Percentiles rank a stretch among this genome's conserved stretches.
Evolutionary conservation across 495 filamentous ascomycete species (phyloP).

Genomic region (Aspergillus cristatus): DNA sequence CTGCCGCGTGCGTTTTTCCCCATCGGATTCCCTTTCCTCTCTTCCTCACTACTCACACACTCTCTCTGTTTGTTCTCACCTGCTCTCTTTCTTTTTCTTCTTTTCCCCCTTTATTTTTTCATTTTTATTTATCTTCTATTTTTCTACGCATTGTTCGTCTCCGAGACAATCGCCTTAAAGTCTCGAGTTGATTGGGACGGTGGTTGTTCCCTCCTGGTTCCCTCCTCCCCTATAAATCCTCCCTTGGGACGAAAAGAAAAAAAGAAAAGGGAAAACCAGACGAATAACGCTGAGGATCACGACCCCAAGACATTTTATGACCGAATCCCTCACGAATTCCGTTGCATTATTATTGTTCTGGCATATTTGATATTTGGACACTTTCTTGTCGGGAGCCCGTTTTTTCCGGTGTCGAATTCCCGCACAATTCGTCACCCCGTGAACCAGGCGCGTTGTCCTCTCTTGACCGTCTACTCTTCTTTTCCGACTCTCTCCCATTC

Average conservation of each 20-base stretch:
- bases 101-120: conserved; percentile 1
- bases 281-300: conserved; percentile 19
- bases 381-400: conserved; percentile 11
- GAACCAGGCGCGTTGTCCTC: conserved; percentile 1
- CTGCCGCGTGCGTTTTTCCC: no score
- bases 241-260: conserved; percentile 14
- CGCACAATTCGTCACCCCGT: conserved; percentile 16
- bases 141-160: no score
- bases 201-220: conserved; percentile 1
- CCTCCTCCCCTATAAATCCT: conserved; percentile 4
- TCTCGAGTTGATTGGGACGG: no score
- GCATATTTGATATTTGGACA: conserved; percentile 10
- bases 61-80: conserved; percentile 8
- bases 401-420: conserved; percentile 13
- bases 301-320: conserved; percentile 22
- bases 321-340: conserved; percentile 15
- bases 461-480: conserved; percentile 5
- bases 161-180: no score
- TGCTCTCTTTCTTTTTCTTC: conserved; percentile 8
- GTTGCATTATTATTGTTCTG: conserved; percentile 6
- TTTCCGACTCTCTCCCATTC: no score
- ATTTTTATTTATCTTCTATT: conserved; percentile 2
- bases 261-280: conserved; percentile 14
- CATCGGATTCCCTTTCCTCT: conserved; percentile 1
- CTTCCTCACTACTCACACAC: conserved; percentile 6